Conservation (phyloP, 2,329 filamentous ascomycete genomes). For the Fusarium citri region DNA sequence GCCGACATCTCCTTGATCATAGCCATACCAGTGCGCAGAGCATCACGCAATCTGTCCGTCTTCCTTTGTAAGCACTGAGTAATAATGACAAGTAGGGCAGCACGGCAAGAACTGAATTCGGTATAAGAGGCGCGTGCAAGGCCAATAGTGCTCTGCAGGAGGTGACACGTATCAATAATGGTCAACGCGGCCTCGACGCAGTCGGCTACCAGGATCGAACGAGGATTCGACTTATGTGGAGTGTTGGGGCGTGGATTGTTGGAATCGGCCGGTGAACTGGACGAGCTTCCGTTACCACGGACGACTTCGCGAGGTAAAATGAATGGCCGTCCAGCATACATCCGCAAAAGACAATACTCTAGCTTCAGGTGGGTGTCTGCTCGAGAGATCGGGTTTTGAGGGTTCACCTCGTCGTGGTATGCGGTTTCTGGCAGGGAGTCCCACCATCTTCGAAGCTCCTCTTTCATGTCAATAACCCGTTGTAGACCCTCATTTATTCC, state of each 20-base stretch:
- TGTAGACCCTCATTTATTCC: constrained; percentile 50
- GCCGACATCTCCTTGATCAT: constrained; percentile 66
- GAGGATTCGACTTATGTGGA: constrained; percentile 48
- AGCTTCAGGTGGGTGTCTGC: constrained; percentile 63
- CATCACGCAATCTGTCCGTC: constrained; percentile 56
- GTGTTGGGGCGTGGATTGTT: constrained; percentile 45
- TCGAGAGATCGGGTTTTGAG: constrained; percentile 56
- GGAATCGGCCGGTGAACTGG: constrained; percentile 48
- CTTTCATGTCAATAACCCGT: constrained; percentile 52
- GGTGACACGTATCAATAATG: constrained; percentile 62
- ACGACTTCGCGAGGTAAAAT: constrained; percentile 55
- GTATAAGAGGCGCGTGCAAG: constrained; percentile 67
- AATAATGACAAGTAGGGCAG: constrained; percentile 62
- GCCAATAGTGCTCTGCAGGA: constrained; percentile 62
- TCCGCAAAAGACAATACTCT: constrained; percentile 64
- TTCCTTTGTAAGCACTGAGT: constrained; percentile 54
- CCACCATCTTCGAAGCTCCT: constrained; percentile 55
- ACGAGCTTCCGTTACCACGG: constrained; percentile 45
- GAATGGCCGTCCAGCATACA: constrained; percentile 66
- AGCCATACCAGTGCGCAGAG: constrained; percentile 60
- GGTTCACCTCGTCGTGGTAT: constrained; percentile 54
- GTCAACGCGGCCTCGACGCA: constrained; percentile 65
- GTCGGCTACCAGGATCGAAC: constrained; percentile 59
- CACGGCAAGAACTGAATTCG: constrained; percentile 67
- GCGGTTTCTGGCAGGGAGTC: constrained; percentile 50